Base-by-base conservation (phyloP, 2,329 filamentous ascomycete species). In the Passalora sequoiae region DNA sequence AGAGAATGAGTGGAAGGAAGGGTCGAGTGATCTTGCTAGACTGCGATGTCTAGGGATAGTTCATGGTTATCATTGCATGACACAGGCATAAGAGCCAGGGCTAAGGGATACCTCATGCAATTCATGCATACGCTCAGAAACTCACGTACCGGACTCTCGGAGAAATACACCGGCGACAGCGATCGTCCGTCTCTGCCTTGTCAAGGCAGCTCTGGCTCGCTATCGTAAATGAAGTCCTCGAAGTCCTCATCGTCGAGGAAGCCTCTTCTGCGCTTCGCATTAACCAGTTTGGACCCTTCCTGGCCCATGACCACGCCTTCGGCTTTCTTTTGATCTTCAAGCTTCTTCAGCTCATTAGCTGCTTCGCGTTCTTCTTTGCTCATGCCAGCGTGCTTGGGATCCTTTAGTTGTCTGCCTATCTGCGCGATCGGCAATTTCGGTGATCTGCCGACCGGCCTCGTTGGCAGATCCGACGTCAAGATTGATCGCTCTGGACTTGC, bases 271-370 rank as follows among this genome's bases (percentile, higher is more conserved):
- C 76, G 67, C 49, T 71, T 69, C 15, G 71, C 67, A 22, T 71
- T 80, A 3, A 72, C 76, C 4, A 81, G 60, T 16, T 67, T 71
- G 29, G 70, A 70, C 4, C 77, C 77, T 29, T 69, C 72, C 32
- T 68, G 66, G 43, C 77, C 76, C 53, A 80, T 65, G 0, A 71
- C 74, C 3, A 72, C 67, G 2, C 77, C 78, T 49, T 77, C 64
- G 16, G 66, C 64, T 37, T 64, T 65, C 57, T 78, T 79, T 47
- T 70, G 70, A 31, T 67, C 65, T 24, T 70, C 64, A 24, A 78
- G 62, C 6, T 70, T 71, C 63, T 73, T 71, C 15, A 73, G 60
- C 42, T 70, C 66, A n/a, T 67, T 61, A 1, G 63, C 65, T 31
- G 66, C 60, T 35, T 67, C 61, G 4, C 64, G 62, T 51, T 72